Evolutionary conservation across 352 stramenopile genomes (phyloP), one percentile per base, ranked within the genome.

Genomic region (Phytophthora colocasiae): DNA sequence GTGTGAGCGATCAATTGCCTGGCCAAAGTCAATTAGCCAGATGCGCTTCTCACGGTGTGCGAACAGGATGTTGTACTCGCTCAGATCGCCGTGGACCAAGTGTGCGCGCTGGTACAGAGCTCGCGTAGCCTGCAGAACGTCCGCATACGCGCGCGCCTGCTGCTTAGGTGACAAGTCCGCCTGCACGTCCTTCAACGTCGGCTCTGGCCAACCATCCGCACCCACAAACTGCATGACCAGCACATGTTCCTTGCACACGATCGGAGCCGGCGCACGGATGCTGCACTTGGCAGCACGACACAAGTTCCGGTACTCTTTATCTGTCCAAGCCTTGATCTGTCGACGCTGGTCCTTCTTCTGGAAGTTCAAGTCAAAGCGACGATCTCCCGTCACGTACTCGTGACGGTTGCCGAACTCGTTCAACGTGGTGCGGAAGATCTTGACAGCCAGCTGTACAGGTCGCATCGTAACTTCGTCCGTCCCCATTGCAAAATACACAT

Each of bases 21-120:
- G 93, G 1, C 88, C 90, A 80, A 98, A 97, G 67, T 98, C 93
- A 66, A 98, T 98, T 11, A 98, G 87, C 88, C 66, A 97, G 62
- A 74, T 78, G 52, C 68, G 81, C 43, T 81, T 80, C 68, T 80
- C 85, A 48, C 63, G 73, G n/a, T 64, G 56, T 40, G 71, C 56
- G 27, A 92, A 85, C 11, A 98, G 70, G 17, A 98, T 90, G 66
- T 98, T 98, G 79, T 98, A 98, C 66, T 92, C 84, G 65, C 81
- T 91, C 61, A 92, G 71, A 43, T 92, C 84, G 10, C 75, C 77
- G 39, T 92, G 84, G 0, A 92, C 78, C 34, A 92, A 66, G 49
- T 79, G 77, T 4, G 69, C 81, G 9, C 73, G 50, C 27, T 91
- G 84, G 57, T 77, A 92, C 6, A 92, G 59, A 57, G 49, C 63